These are phyloP conservation scores for Penicillium salamii DNA, from an alignment of 495 filamentous ascomycete species.

Conservation along the genomic window DNA sequence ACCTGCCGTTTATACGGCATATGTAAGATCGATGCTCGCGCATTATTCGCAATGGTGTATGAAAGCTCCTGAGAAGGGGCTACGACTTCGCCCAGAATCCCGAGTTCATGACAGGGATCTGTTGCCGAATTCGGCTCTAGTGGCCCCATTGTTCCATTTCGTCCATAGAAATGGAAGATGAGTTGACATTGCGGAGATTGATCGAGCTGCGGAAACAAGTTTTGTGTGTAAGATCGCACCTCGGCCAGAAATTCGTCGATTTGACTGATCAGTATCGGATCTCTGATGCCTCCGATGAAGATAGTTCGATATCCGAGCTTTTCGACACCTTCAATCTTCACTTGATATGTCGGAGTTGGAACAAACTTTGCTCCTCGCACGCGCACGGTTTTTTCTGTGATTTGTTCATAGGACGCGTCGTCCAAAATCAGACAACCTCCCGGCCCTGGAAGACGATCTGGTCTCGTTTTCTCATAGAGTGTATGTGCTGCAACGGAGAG, in stretches of 20 bases:
- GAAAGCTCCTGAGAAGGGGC: conserved; percentile 40
- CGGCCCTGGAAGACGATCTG: conserved; percentile 44
- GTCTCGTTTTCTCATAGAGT: conserved; percentile 50
- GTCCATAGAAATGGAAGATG: conserved; percentile 42
- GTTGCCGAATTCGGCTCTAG: conserved; percentile 5
- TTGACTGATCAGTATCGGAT: conserved; percentile 45
- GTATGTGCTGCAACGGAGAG: conserved; percentile 48
- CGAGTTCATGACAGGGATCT: conserved; percentile 24
- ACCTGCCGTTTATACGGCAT: conserved; percentile 42
- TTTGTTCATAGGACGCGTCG: conserved; percentile 33
- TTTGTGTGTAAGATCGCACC: conserved; percentile 23
- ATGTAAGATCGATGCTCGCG: conserved; percentile 37
- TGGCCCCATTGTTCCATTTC: conserved; percentile 20
- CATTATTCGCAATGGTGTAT: conserved; percentile 32
- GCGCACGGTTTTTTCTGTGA: conserved; percentile 39
- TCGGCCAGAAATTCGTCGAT: conserved; percentile 29
- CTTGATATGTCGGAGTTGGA: conserved; percentile 26
- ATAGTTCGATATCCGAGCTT: conserved; percentile 40
- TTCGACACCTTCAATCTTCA: conserved; percentile 46
- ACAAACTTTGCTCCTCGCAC: conserved; percentile 37
- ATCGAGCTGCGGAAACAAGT: conserved; percentile 19
- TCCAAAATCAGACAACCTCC: conserved; percentile 44
- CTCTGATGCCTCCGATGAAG: conserved; percentile 44
- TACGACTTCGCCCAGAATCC: conserved; percentile 40
- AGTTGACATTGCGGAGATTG: conserved; percentile 24